Conservation (phyloP, 192 early-diverging fungal genomes). For the Linnemannia schmuckeri region DNA sequence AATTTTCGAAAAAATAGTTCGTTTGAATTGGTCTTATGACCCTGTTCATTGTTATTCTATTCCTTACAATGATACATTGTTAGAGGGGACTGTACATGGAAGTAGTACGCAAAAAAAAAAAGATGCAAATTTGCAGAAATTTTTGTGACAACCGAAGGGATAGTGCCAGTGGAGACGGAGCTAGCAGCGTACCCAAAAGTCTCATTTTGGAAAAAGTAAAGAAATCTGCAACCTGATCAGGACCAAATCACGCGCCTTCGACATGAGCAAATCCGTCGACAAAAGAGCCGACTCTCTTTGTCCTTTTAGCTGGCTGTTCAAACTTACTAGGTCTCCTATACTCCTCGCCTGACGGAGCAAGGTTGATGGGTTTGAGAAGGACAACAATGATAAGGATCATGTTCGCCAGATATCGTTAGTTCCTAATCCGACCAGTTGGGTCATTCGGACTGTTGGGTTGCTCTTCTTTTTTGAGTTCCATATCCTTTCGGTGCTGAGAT, state of each 20-base stretch:
- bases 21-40: too few relatives aligned
- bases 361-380: neutral
- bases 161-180: slow-evolving; percentile 31
- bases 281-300: neutral
- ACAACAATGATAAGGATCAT: neutral
- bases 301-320: neutral
- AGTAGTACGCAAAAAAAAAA: neutral
- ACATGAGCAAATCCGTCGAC: neutral
- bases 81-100: too few relatives aligned
- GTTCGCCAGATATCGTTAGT: slow-evolving; percentile 22
- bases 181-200: slow-evolving; percentile 16
- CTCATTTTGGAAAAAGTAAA: slow-evolving; percentile 12
- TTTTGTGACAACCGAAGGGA: neutral
- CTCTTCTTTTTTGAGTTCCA: neutral
- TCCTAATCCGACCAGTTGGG: slow-evolving; percentile 32
- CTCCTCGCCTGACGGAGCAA: neutral
- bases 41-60: too few relatives aligned
- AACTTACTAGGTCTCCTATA: neutral
- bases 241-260: slow-evolving; percentile 11
- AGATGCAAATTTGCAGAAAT: slow-evolving; percentile 1
- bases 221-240: slow-evolving; percentile 14
- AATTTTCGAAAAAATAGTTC: too few relatives aligned
- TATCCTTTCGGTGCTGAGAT: neutral
- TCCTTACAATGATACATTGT: too few relatives aligned
- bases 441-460: neutral